Evolutionary conservation across 2,329 filamentous ascomycete genomes (phyloP).

Genomic region (Cordyceps fumosorosea): DNA sequence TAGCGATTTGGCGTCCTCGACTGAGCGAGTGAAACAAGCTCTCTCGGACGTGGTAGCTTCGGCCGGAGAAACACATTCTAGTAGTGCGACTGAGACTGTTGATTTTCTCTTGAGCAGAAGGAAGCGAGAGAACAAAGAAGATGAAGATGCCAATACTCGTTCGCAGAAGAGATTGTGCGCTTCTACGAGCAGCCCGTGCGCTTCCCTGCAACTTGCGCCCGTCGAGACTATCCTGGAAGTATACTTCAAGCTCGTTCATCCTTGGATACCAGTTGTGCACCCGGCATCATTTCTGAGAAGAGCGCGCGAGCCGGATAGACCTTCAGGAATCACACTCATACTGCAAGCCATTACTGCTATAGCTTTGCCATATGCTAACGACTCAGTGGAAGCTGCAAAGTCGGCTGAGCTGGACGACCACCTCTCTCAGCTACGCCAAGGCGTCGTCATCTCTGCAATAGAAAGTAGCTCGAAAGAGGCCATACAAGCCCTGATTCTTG

Average conservation of each 20-base stretch:
- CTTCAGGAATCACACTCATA: not conserved
- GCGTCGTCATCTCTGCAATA: not conserved
- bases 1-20: not conserved
- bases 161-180: not conserved
- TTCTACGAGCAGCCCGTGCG: not conserved
- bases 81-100: not conserved
- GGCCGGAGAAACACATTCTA: not conserved
- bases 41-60: not conserved
- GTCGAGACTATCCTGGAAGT: slow-evolving; percentile 27
- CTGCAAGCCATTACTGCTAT: slow-evolving; percentile 12
- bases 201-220: slow-evolving; percentile 23
- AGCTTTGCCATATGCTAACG: not conserved
- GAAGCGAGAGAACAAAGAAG: not conserved
- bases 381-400: not conserved
- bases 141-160: not conserved
- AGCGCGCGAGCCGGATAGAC: not conserved
- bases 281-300: slow-evolving; percentile 5
- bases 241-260: slow-evolving; percentile 32
- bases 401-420: not conserved
- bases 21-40: not conserved
- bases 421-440: not conserved
- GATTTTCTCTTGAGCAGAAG: not conserved
- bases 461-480: slow-evolving; percentile 13
- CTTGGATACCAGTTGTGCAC: slow-evolving; percentile 29
- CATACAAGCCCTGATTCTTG: slow-evolving; percentile 12